Percentiles rank a stretch among this genome's conserved stretches.
Evolutionary conservation across 441 rosid genomes (phyloP).

Genomic region (Populus hybrid): DNA sequence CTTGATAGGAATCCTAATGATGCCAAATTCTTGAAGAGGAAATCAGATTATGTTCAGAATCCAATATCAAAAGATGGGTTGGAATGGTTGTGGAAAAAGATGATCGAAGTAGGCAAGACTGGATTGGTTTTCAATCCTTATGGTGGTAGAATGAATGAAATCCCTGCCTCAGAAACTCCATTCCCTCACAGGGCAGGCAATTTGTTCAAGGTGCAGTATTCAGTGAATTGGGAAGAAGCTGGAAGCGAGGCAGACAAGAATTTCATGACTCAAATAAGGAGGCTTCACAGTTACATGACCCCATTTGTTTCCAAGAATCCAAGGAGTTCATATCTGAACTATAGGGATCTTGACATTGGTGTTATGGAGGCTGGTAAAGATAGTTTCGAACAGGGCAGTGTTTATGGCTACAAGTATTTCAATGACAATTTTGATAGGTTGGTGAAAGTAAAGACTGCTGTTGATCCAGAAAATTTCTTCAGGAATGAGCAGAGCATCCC

Average conservation of each 20-base stretch:
- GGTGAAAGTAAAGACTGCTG: no score
- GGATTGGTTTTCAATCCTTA: constrained; percentile 53
- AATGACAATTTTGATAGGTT: no score
- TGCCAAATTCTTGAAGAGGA: constrained; percentile 39
- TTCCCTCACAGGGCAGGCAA: constrained; percentile 57
- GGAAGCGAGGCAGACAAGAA: constrained; percentile 12
- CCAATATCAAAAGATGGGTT: constrained; percentile 33
- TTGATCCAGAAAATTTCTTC: no score
- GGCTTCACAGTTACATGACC: constrained; percentile 38
- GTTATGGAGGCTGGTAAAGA: no score
- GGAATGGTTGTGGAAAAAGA: constrained; percentile 33
- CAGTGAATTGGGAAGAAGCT: constrained; percentile 36
- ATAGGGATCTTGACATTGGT: no score
- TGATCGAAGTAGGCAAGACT: constrained; percentile 40
- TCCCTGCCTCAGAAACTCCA: constrained; percentile 36
- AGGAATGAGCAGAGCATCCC: no score
- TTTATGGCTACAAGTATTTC: no score
- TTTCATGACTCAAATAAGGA: constrained; percentile 36
- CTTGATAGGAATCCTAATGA: constrained; percentile 35
- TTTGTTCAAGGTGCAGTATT: constrained; percentile 41
- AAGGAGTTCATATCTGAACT: constrained; percentile 53
- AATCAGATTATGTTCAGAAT: constrained; percentile 49
- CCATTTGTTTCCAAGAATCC: constrained; percentile 63
- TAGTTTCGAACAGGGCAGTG: no score
- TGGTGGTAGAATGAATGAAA: constrained; percentile 54